Percentiles rank a stretch among this genome's conserved stretches.
Conservation (phyloP, 2,329 filamentous ascomycete genomes). For the Tricladium varicosporioides region DNA sequence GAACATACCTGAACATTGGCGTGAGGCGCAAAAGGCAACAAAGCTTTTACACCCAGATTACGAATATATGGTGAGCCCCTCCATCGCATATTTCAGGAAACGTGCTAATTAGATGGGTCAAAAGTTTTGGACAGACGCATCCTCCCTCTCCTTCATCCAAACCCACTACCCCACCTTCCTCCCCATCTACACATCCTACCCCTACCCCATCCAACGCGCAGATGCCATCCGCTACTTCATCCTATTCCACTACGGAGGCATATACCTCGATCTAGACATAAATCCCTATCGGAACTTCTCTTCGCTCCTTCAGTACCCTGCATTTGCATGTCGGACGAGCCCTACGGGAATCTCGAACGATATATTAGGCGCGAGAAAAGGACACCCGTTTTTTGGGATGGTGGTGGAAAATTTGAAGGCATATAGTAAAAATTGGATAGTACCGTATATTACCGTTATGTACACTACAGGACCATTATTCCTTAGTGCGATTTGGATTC, state of each 20-base stretch:
- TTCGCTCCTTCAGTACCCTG: conserved; percentile 63
- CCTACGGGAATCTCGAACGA: conserved; percentile 78
- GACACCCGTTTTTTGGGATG: conserved; percentile 68
- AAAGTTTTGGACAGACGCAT: conserved; percentile 73
- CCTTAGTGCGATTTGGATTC: conserved; percentile 68
- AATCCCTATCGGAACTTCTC: conserved; percentile 37
- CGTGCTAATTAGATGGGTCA: background rate
- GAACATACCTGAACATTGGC: conserved; percentile 62
- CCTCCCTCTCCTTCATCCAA: conserved; percentile 66
- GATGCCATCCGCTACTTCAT: conserved; percentile 77
- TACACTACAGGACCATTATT: conserved; percentile 71
- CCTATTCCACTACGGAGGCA: conserved; percentile 70
- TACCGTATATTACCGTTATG: conserved; percentile 74
- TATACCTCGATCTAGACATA: conserved; percentile 72
- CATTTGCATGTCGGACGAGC: conserved; percentile 65
- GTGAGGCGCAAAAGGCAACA: conserved; percentile 61
- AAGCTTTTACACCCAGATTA: conserved; percentile 65
- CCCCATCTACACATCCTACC: conserved; percentile 69
- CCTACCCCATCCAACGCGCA: conserved; percentile 70
- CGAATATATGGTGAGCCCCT: conserved; percentile 70
- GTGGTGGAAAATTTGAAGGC: conserved; percentile 62
- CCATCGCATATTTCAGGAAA: too few relatives aligned
- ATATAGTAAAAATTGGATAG: conserved; percentile 59
- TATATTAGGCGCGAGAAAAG: conserved; percentile 66
- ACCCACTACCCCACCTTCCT: conserved; percentile 73